phyloP scores from a whole-genome alignment of 768 basidiomycete genomes.

The Tricholoma terreum region DNA sequence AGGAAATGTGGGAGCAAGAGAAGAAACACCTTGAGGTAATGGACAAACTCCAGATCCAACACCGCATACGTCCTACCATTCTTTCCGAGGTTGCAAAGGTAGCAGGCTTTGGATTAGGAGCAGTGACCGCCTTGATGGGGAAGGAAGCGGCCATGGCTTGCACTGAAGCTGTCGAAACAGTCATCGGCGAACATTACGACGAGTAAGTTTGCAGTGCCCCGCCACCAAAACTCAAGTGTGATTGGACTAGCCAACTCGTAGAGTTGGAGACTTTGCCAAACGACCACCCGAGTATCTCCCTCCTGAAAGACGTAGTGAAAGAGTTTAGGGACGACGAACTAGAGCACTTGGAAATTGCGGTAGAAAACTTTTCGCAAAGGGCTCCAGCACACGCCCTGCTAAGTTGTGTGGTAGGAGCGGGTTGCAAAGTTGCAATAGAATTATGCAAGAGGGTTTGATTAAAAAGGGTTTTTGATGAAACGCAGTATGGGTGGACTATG shows the following conservation, averaged over 20 bases:
- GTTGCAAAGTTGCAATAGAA: conserved; percentile 89
- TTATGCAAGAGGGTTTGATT: conserved; percentile 61
- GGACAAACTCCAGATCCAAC: conserved; percentile 81
- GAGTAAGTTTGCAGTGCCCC: conserved; percentile 59
- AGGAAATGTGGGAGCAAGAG: conserved; percentile 99
- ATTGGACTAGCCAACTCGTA: conserved; percentile 68
- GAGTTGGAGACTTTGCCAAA: conserved; percentile 61
- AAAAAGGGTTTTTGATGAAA: no score
- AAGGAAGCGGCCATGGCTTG: conserved; percentile 97
- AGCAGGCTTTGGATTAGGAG: conserved; percentile 85
- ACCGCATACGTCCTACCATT: conserved; percentile 78
- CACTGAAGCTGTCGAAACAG: conserved; percentile 96
- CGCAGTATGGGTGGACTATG: no score
- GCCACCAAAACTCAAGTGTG: background rate
- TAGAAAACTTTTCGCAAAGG: conserved; percentile 81
- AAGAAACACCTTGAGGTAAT: conserved; percentile 87
- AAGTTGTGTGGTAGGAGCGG: conserved; percentile 78
- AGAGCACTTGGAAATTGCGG: conserved; percentile 89
- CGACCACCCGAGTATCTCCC: conserved; percentile 73
- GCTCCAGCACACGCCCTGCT: conserved; percentile 91
- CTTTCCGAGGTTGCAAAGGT: conserved; percentile 83
- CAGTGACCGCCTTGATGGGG: conserved; percentile 81
- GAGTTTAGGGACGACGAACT: conserved; percentile 95
- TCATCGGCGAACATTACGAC: conserved; percentile 97
- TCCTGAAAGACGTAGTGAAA: conserved; percentile 66